phyloP scores from a whole-genome alignment of 2,329 filamentous ascomycete species.

The Fusarium devonianum region DNA sequence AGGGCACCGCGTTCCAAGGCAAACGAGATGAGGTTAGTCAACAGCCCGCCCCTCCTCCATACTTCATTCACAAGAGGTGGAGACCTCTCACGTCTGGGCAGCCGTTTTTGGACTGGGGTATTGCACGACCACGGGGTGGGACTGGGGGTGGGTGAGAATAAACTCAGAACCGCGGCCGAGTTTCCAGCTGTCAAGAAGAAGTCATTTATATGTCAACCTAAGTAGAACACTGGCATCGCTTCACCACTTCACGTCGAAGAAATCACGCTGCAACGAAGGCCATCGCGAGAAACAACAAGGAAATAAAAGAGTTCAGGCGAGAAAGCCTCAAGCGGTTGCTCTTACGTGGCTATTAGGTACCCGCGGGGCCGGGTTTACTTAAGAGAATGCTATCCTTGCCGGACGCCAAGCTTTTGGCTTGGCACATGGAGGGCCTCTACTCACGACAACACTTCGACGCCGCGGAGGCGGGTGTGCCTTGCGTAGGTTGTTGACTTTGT shows the following conservation, averaged over 20 bases:
- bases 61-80: background rate
- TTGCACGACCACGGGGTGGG: too few species aligned
- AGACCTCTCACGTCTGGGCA: constrained; percentile 3
- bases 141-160: too few species aligned
- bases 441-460: constrained; percentile 12
- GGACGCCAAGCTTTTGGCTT: constrained; percentile 28
- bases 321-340: constrained; percentile 20
- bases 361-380: constrained; percentile 35
- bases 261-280: background rate
- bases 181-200: constrained; percentile 4
- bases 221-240: background rate
- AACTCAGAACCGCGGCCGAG: constrained; percentile 29
- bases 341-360: constrained; percentile 40
- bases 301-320: background rate
- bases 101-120: constrained; percentile 2
- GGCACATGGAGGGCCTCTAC: constrained; percentile 16
- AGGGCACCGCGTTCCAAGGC: constrained; percentile 25
- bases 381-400: constrained; percentile 34
- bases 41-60: constrained; percentile 20
- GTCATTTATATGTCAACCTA: background rate
- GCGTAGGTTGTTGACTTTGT: constrained; percentile 21
- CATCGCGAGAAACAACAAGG: background rate
- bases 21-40: constrained; percentile 38
- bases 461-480: constrained; percentile 15
- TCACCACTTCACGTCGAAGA: background rate